Evolutionary conservation across 129 eudicot species (phyloP), one percentile per base, ranked within the genome.

Genomic region (Flaveria bidentis): DNA sequence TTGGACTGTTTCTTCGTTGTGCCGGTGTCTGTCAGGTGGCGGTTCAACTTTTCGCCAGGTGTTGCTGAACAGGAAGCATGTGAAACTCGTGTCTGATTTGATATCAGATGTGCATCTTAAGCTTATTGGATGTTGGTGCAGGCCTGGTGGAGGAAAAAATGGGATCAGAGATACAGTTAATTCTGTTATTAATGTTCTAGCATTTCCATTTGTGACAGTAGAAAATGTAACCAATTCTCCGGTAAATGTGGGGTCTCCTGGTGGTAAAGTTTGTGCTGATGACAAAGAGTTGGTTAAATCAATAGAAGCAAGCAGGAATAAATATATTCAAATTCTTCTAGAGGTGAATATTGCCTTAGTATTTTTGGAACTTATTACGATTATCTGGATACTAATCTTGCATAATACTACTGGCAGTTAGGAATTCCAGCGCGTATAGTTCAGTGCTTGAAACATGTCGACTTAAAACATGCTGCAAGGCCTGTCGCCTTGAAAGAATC

Each of bases 21-120:
- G 92, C 76, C 97, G 87, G 80, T 94, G 97, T 67, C 96, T 94
- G 71, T 80, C 94, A 62, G 97, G 99, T 56, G 97, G 96, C 71
- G 84, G 87, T 57, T 66, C 86, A 45, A 87, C 89, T 28, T 91
- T 91, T 58, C 91, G 93, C 44, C 97, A 91, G 75, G 85, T 91
- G 84, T 57, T 94, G 87, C 89, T 94, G 6, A 92, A 82, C 78
- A 81, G 74, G 67, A 96, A 88, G 73, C 83, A 88, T 30, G 81
- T 93, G 51, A 86, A 88, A 77, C 56, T 80, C 61, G 81, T 93
- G 50, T 74, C 86, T 71, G 92, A 87, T 73, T 77, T 93, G 80
- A 79, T 91, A 69, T 90, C 91, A 73, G 90, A 79, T 60, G 75
- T 82, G 15, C 93, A 93, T 86, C 85, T 93, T 36, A 91, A 84